phyloP scores from a whole-genome alignment of 495 filamentous ascomycete species.

The Tuber calosporum region DNA sequence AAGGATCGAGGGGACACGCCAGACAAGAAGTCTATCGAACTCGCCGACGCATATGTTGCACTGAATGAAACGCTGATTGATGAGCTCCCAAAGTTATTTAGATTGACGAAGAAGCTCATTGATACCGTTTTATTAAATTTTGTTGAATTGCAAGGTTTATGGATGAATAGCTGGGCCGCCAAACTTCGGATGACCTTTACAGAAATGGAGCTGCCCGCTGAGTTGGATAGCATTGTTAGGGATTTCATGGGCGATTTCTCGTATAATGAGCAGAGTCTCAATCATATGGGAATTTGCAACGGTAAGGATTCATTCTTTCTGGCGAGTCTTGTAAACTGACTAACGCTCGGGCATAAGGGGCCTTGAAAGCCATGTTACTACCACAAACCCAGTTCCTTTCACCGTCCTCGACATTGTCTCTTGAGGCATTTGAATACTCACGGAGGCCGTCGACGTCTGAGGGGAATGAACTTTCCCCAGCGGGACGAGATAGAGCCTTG shows the following conservation, averaged over 20 bases:
- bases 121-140: slow-evolving; percentile 73
- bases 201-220: slow-evolving; percentile 55
- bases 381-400: slow-evolving; percentile 19
- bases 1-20: slow-evolving; percentile 71
- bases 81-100: slow-evolving; percentile 80
- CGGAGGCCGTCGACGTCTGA: slow-evolving; percentile 31
- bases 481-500: slow-evolving; percentile 35
- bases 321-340: not conserved
- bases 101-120: slow-evolving; percentile 67
- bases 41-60: slow-evolving; percentile 77
- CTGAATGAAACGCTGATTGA: slow-evolving; percentile 88
- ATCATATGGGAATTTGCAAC: slow-evolving; percentile 47
- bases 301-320: slow-evolving; percentile 24
- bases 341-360: slow-evolving; percentile 18
- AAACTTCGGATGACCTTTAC: slow-evolving; percentile 71
- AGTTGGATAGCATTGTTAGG: slow-evolving; percentile 58
- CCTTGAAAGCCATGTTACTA: slow-evolving; percentile 30
- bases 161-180: slow-evolving; percentile 69
- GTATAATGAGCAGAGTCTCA: slow-evolving; percentile 51
- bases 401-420: slow-evolving; percentile 24
- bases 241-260: slow-evolving; percentile 68
- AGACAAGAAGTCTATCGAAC: slow-evolving; percentile 72
- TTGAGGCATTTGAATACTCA: slow-evolving; percentile 29
- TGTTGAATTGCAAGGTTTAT: slow-evolving; percentile 68
- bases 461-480: slow-evolving; percentile 14